Base-by-base conservation (phyloP, 805 yeast species). In the Hermanozyma aechmeae region DNA sequence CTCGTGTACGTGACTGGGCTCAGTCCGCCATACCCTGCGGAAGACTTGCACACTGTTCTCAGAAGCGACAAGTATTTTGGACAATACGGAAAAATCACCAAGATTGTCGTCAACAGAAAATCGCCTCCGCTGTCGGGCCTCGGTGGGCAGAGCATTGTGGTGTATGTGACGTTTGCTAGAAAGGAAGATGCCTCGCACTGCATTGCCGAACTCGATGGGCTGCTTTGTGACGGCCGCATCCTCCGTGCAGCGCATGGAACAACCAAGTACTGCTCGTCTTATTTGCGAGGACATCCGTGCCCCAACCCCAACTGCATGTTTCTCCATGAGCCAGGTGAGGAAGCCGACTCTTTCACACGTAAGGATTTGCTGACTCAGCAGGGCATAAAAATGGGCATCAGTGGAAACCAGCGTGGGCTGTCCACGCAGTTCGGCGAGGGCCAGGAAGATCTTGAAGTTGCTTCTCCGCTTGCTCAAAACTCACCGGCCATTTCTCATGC, bases 271-370 rank as follows among this genome's bases (percentile, higher is more conserved):
- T 92, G 99, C 55, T 84, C 95, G n/a, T 80, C 95, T 3, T 92
- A 92, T 51, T 62, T 92, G 39, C 71, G 96, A 43, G 96, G 96
- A 21, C 93, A 84, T 52, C 79, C 92, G 7, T 92, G 99, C 60
- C 98, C 95, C 35, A 92, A 92, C 57, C 97, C 97, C 38, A 85
- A 86, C 50, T 92, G 99, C 68, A 92, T 92, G 98, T 92, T 92
- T 48, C 68, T 92, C 46, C 99, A 92, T 54, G 98, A 92, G 57
- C 98, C 98, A 5, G 98, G 99, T 34, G 99, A 92, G 63, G 98
- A 92, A 55, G 97, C 97, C 2, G 98, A 92, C 47, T 81, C 95
- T 8, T 89, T 83, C 58, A 84, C 95, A 16, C 76, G 96, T 55
- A 86, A 83, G 48, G 93, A 83, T 48, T 65, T 83, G 46, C 76